Evolutionary conservation across 2,329 filamentous ascomycete species (phyloP), one percentile per base, ranked within the genome.

Genomic region (Aplosporella prunicola): DNA sequence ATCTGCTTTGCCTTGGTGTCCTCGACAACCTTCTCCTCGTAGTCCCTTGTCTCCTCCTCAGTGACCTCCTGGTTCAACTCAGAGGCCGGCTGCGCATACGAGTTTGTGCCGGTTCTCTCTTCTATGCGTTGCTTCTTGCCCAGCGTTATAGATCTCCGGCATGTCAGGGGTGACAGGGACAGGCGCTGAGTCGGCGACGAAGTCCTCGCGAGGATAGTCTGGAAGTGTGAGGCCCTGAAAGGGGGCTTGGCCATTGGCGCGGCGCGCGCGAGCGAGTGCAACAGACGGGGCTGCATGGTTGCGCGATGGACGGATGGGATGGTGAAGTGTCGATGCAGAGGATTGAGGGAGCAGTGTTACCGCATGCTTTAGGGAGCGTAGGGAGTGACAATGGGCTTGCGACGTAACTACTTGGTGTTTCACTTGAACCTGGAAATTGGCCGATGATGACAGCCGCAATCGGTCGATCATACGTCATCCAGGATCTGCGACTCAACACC

Each of bases 1-100:
- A 72, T 63, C 44, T 80, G 77, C 42, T 71, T 68, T 32, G 69
- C 61, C 49, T 73, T 73, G n/a, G n/a, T n/a, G 31, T 67, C 66
- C 40, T 61, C 57, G 33, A 54, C 51, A n/a, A 69, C 55, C 26
- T 57, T 52, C 34, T 47, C 51, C 9, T 58, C 55, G 45, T 63
- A 69, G 45, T 69, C 61, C 16, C 60, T 54, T 44, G 64, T 58
- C 48, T 71, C 67, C 41, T 65, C 64, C 31, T 58, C 45, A 2
- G 60, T 61, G 20, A 69, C 54, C 35, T 65, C 54, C 25, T 69
- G 58, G 40, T 63, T 60, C 23, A 68, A 48, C 9, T 66, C 51
- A 1, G 49, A 44, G 1, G 62, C 63, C 0, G 61, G 60, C 26
- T 52, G 46, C 9, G 55, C 50, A 38, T 60, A 57, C 18, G 57